A percentile compares a stretch with the other conserved stretches of the same genome.
These are phyloP conservation scores for Solanum piurae DNA, from an alignment of 257 asterid species.

Conservation along the genomic window DNA sequence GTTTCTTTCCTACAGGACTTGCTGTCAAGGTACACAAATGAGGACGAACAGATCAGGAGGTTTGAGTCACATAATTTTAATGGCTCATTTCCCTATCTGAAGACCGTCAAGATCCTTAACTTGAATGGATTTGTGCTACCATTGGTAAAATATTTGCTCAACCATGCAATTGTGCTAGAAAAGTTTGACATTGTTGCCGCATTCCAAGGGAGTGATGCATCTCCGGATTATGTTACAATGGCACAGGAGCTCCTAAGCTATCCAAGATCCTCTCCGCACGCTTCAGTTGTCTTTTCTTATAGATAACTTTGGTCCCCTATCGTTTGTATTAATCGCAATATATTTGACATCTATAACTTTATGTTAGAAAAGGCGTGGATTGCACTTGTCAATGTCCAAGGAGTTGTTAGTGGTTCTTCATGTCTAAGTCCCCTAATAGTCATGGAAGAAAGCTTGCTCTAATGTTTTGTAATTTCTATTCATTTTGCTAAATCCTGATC, in stretches of 20 bases:
- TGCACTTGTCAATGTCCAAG: not conserved
- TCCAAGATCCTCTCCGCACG: not conserved
- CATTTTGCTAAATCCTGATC: not conserved
- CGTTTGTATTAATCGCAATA: not conserved
- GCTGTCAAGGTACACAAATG: not conserved
- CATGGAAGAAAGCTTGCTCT: not conserved
- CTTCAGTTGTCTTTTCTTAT: not conserved
- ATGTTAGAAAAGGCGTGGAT: not conserved
- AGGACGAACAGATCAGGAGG: not conserved
- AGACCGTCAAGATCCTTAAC: not conserved
- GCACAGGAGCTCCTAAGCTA: too few relatives aligned
- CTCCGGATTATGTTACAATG: too few relatives aligned
- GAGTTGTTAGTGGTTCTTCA: not conserved
- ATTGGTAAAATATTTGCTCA: not conserved
- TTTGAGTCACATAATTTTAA: not conserved
- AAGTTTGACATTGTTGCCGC: not conserved
- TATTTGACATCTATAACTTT: not conserved
- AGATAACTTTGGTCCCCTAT: not conserved
- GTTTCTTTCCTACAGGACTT: not conserved
- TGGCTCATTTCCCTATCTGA: not conserved
- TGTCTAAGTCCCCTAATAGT: not conserved
- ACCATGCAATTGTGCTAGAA: not conserved
- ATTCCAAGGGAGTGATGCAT: too few relatives aligned
- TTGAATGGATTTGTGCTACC: not conserved
- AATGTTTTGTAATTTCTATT: not conserved